Evolutionary conservation across 805 yeast genomes (phyloP).

Genomic region (Cyberlindnera samutprakarnensis): DNA sequence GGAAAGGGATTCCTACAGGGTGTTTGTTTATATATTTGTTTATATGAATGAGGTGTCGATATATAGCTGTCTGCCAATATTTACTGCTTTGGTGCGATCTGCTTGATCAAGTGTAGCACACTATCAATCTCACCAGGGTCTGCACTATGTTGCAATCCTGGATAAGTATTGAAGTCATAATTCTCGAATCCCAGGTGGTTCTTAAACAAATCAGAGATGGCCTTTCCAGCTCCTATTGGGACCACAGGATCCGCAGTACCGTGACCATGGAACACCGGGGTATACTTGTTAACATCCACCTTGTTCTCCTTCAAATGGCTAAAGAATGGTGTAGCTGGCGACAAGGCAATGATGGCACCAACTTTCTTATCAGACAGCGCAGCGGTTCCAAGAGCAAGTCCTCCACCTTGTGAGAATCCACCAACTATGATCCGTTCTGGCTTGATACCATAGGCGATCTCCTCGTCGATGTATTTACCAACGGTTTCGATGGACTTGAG

Average conservation of each 20-base stretch:
- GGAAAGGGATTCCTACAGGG: not conserved
- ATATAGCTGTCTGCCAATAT: too few species aligned
- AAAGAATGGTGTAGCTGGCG: constrained; percentile 54
- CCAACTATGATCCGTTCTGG: constrained; percentile 76
- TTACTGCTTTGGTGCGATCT: constrained; percentile 12
- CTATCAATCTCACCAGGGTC: constrained; percentile 59
- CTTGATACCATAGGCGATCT: constrained; percentile 45
- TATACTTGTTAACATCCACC: constrained; percentile 40
- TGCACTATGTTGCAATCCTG: constrained; percentile 62
- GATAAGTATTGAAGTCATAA: constrained; percentile 46
- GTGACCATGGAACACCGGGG: constrained; percentile 86
- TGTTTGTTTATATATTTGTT: not conserved
- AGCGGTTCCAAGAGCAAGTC: constrained; percentile 58
- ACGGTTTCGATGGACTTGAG: constrained; percentile 40
- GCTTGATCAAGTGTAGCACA: constrained; percentile 37
- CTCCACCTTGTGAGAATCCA: constrained; percentile 95
- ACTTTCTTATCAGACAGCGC: constrained; percentile 49
- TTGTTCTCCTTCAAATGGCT: constrained; percentile 15
- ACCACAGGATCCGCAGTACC: constrained; percentile 75
- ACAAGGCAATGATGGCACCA: constrained; percentile 71
- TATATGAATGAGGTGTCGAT: too few species aligned
- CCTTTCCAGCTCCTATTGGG: constrained; percentile 24
- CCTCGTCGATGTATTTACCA: constrained; percentile 38
- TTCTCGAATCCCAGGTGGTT: constrained; percentile 38
- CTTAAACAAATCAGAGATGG: constrained; percentile 35